Evolutionary conservation across 2,329 filamentous ascomycete genomes (phyloP), one percentile per base, ranked within the genome.

Genomic region (Orbilia oligospora): DNA sequence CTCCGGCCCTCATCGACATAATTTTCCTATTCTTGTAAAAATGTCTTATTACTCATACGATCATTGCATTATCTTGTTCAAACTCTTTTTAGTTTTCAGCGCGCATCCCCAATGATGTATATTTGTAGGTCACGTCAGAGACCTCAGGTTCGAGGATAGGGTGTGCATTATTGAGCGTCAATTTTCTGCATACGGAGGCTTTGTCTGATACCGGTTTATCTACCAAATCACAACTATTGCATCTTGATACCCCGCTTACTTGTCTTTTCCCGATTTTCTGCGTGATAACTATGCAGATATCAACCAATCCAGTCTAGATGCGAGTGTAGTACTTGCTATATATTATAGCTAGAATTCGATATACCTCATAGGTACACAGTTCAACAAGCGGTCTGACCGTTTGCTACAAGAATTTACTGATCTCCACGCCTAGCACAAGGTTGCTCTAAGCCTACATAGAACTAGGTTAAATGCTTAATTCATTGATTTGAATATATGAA

Each of bases 231-330:
- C 41, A 56, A 66, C 46, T 46, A 46, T 22, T 51, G 70, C 70
- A 73, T 73, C 49, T 18, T 67, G 70, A 73, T 73, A 73, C 70
- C 70, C 70, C 70, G n/a, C 4, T 20, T 5, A 5, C 46, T 22
- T 5, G 44, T 18, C 3, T 9, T 20, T 48, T 48, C 46, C 10
- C 8, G 33, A 36, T 9, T 8, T 36, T n/a, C n/a, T n/a, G n/a
- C n/a, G n/a, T n/a, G n/a, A n/a, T n/a, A n/a, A n/a, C n/a, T n/a
- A n/a, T n/a, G n/a, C n/a, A n/a, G n/a, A n/a, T n/a, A n/a, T n/a
- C n/a, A n/a, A n/a, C n/a, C n/a, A n/a, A n/a, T n/a, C n/a, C n/a
- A n/a, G n/a, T n/a, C n/a, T n/a, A n/a, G n/a, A n/a, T n/a, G n/a
- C n/a, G n/a, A n/a, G n/a, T n/a, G n/a, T n/a, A n/a, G n/a, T n/a